These are phyloP conservation scores for Lecanosticta acicola DNA, from an alignment of 2,329 filamentous ascomycete genomes.

Conservation along the genomic window DNA sequence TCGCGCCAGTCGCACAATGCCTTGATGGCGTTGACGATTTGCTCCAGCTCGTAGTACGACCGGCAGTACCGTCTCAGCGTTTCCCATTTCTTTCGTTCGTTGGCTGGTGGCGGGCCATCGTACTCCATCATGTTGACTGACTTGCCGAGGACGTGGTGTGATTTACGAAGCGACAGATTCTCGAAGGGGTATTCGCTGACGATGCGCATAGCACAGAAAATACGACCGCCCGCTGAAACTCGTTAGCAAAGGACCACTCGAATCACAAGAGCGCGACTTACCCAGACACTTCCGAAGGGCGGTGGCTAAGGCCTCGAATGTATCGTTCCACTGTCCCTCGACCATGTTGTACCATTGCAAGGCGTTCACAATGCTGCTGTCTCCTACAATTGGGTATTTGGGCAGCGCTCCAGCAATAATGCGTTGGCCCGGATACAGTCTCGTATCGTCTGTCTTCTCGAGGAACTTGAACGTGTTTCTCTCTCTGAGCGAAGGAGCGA, in stretches of 20 bases:
- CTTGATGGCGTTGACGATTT: constrained; percentile 39
- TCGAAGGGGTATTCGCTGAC: constrained; percentile 47
- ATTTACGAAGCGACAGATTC: constrained; percentile 39
- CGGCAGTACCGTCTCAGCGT: constrained; percentile 26
- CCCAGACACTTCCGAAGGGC: constrained; percentile 80
- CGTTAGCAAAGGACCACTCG: constrained; percentile 14
- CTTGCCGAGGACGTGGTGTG: constrained; percentile 37
- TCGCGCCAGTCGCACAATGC: constrained; percentile 41
- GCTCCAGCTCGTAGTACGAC: constrained; percentile 40
- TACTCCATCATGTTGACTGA: constrained; percentile 35
- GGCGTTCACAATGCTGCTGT: constrained; percentile 71
- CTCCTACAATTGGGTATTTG: constrained; percentile 54
- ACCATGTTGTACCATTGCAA: constrained; percentile 80
- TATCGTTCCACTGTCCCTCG: constrained; percentile 64
- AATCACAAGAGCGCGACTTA: constrained; percentile 46
- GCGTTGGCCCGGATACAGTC: constrained; percentile 52
- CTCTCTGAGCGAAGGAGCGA: constrained; percentile 9
- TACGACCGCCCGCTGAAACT: constrained; percentile 39
- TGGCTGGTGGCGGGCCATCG: constrained; percentile 11
- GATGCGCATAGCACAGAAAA: constrained; percentile 53
- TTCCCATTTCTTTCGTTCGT: constrained; percentile 19
- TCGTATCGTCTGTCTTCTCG: constrained; percentile 43
- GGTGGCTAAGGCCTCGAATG: constrained; percentile 62
- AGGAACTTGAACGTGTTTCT: constrained; percentile 40
- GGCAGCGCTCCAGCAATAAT: constrained; percentile 61